phyloP scores from a whole-genome alignment of 2,329 filamentous ascomycete genomes.

The Raffaelea deltoideospora region DNA sequence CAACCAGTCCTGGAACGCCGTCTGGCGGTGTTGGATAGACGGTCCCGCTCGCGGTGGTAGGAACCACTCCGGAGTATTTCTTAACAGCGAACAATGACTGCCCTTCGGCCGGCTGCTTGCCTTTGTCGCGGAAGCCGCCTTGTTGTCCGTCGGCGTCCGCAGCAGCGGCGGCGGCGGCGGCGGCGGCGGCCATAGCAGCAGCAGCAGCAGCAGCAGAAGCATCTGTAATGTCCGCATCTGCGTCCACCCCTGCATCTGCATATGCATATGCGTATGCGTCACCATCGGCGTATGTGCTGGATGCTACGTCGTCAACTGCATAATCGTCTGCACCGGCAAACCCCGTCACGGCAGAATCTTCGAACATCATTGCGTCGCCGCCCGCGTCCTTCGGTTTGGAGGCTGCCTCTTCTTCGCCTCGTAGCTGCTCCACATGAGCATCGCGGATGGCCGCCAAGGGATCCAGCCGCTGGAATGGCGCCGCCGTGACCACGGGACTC shows the following conservation, averaged over 20 bases:
- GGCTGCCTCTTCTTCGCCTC: conserved; percentile 2
- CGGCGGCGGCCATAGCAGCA: background rate
- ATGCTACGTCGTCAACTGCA: background rate
- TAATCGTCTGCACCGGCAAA: background rate
- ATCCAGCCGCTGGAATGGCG: conserved; percentile 7
- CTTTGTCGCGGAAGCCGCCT: conserved; percentile 15
- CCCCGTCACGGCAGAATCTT: conserved; percentile 1
- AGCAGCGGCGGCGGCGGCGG: background rate
- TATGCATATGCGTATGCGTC: no score
- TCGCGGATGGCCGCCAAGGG: conserved; percentile 5
- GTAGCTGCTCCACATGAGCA: conserved; percentile 5
- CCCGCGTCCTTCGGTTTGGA: background rate
- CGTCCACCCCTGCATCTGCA: no score
- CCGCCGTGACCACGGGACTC: background rate
- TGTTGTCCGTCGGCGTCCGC: conserved; percentile 11
- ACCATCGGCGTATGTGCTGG: no score
- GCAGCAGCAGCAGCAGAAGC: no score
- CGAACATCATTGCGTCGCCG: conserved; percentile 6
- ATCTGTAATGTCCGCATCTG: no score
- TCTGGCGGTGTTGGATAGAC: conserved; percentile 64
- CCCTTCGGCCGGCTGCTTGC: background rate
- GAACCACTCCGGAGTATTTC: no score
- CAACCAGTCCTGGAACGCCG: conserved; percentile 37
- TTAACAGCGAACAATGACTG: no score
- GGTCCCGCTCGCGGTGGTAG: conserved; percentile 28